Evolutionary conservation across 208 protist species (phyloP).

Genomic region (Wallacemonas collosoma): DNA sequence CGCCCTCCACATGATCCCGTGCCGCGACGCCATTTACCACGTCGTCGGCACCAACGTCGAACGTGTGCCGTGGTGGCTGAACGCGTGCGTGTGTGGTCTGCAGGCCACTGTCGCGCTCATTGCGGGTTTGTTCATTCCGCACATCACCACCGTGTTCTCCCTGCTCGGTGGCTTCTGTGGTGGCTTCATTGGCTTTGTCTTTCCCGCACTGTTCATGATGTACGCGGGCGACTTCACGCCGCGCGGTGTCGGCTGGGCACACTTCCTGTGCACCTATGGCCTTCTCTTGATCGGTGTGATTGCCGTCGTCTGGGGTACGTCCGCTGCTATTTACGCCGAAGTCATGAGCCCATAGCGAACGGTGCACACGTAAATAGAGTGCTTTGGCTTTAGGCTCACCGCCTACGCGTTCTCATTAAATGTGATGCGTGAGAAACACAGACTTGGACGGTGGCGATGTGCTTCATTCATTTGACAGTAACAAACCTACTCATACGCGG

Average conservation of each 20-base stretch:
- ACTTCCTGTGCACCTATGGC: constrained; percentile 61
- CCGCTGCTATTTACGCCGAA: constrained; percentile 56
- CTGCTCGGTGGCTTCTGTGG: constrained; percentile 68
- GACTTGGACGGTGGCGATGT: no score
- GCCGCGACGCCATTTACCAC: constrained; percentile 70
- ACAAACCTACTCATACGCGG: no score
- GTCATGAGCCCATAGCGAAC: constrained; percentile 15
- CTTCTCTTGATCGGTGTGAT: constrained; percentile 71
- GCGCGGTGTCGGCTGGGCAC: constrained; percentile 41
- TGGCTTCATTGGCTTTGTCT: constrained; percentile 73
- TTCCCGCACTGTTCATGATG: constrained; percentile 73
- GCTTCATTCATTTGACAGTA: no score
- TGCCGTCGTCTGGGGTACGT: constrained; percentile 65
- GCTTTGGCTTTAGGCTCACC: neutral
- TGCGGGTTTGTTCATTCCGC: constrained; percentile 61
- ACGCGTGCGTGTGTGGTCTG: constrained; percentile 41
- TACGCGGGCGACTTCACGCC: constrained; percentile 54
- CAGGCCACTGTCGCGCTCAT: constrained; percentile 54
- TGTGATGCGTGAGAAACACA: neutral
- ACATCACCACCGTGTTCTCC: constrained; percentile 67
- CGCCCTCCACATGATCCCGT: constrained; percentile 61
- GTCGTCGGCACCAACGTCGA: constrained; percentile 39
- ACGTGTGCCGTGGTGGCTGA: constrained; percentile 50
- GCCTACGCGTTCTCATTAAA: neutral
- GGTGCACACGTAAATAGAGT: neutral